Conservation (phyloP, 208 protist species). For the Leishmania mexicana region DNA sequence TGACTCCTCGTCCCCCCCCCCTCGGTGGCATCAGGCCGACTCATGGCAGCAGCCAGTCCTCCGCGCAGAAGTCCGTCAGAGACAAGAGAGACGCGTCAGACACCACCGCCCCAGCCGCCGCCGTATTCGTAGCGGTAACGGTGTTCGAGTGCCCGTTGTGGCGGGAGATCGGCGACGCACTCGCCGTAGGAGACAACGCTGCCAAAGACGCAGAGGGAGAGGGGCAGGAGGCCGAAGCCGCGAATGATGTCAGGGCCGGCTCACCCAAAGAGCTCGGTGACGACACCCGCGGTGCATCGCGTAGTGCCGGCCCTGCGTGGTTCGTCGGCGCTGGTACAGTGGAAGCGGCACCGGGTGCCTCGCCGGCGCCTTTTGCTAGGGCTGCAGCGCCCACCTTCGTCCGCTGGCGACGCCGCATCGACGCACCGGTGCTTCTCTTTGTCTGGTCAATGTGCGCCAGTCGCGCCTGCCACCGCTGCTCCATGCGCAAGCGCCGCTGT, state of each 20-base stretch:
- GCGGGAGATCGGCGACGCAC: background rate
- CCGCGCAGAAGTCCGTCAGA: slow-evolving; percentile 52
- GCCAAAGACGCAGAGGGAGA: background rate
- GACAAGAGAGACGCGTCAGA: slow-evolving; percentile 17
- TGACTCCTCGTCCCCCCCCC: background rate
- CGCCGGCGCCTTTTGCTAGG: background rate
- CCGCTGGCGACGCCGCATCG: background rate
- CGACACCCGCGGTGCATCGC: background rate
- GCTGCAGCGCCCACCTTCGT: background rate
- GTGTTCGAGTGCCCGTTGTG: background rate
- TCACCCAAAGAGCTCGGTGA: background rate
- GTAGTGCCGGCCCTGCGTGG: background rate
- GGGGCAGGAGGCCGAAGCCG: background rate
- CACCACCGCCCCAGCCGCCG: background rate
- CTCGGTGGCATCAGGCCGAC: background rate
- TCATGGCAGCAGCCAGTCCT: slow-evolving; percentile 46
- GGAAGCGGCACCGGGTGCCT: background rate
- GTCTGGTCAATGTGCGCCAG: slow-evolving; percentile 25
- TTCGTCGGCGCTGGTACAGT: background rate
- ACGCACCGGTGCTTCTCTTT: slow-evolving; percentile 3
- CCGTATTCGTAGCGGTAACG: background rate
- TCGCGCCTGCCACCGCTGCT: slow-evolving; percentile 48
- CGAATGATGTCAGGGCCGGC: background rate
- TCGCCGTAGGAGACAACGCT: background rate
- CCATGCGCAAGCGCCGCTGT: slow-evolving; percentile 46